phyloP scores from a whole-genome alignment of 164 flowering plant genomes.

The Hamamelis virginiana region DNA sequence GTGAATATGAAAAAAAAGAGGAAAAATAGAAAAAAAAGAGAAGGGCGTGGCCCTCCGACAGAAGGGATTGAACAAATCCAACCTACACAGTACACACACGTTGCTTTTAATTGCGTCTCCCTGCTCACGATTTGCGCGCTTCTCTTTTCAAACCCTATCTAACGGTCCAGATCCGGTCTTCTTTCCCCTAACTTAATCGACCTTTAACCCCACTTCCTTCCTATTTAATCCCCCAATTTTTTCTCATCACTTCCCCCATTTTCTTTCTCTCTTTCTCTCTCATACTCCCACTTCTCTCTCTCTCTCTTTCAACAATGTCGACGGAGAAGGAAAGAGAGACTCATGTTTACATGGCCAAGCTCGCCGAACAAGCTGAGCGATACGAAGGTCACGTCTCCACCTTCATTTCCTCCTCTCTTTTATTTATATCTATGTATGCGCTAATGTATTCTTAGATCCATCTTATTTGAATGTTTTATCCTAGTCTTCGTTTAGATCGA shows the following conservation, averaged over 20 bases:
- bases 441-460: background rate
- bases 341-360: slow-evolving; percentile 68
- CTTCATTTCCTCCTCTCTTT: background rate
- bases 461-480: background rate
- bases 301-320: slow-evolving; percentile 29
- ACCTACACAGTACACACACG: slow-evolving; percentile 1
- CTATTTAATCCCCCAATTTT: background rate
- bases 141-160: background rate
- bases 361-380: slow-evolving; percentile 69
- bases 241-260: background rate
- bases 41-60: background rate
- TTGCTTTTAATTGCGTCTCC: background rate
- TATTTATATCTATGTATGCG: background rate
- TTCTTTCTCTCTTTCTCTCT: slow-evolving; percentile 1
- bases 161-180: slow-evolving; percentile 36
- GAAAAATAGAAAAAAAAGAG: background rate
- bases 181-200: slow-evolving; percentile 15
- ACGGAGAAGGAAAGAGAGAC: slow-evolving; percentile 61
- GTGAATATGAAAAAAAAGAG: no score
- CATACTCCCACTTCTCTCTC: background rate
- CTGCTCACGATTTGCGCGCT: slow-evolving; percentile 21
- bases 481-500: background rate
- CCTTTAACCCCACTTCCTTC: slow-evolving; percentile 8
- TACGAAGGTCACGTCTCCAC: slow-evolving; percentile 44
- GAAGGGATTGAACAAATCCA: slow-evolving; percentile 1